Evolutionary conservation across 2,329 filamentous ascomycete genomes (phyloP), one percentile per base, ranked within the genome.

Genomic region (Botryotinia globosa): DNA sequence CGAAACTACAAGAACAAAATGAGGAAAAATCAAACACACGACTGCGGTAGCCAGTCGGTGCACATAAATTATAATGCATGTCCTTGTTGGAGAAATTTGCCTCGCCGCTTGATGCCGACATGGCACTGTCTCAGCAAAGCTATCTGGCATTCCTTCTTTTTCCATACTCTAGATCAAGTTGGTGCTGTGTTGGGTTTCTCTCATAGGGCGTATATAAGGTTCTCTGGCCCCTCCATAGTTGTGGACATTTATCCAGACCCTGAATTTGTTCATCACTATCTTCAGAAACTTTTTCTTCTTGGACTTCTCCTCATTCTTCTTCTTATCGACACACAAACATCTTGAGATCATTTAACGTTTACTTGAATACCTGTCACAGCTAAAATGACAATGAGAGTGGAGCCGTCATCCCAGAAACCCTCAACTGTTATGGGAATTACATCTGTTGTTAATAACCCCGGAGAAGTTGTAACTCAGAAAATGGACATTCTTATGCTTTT

Each of bases 11-110:
- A 48, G 8, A 45, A 58, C 44, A 69, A 66, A 12, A 32, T 34
- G 44, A 42, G 42, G 32, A 10, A 29, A 39, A 42, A 56, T 44
- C 62, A 72, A 66, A 66, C 37, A 64, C 44, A 66, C 32, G 45
- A 63, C 20, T 39, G 42, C 69, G n/a, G 45, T 58, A 71, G 25
- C 59, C 45, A 45, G 29, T 71, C 44, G 37, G 45, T 44, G 54
- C 56, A 63, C 44, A 56, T 44, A 48, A 71, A 71, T 32, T 71
- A 71, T 66, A 44, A 71, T 71, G 69, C 69, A 65, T 71, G 59
- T 71, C 69, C 69, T 65, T 71, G 62, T 48, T 67, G 62, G 51
- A 29, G 39, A 67, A 59, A 59, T 51, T 34, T 51, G 39, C 29
- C 51, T 72, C 62, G n/a, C 62, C 70, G 37, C 62, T 67, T 72